Evolutionary conservation across 1,284 basidiomycete species (phyloP), one percentile per base, ranked within the genome.

Genomic region (Rhodotorula sp.): DNA sequence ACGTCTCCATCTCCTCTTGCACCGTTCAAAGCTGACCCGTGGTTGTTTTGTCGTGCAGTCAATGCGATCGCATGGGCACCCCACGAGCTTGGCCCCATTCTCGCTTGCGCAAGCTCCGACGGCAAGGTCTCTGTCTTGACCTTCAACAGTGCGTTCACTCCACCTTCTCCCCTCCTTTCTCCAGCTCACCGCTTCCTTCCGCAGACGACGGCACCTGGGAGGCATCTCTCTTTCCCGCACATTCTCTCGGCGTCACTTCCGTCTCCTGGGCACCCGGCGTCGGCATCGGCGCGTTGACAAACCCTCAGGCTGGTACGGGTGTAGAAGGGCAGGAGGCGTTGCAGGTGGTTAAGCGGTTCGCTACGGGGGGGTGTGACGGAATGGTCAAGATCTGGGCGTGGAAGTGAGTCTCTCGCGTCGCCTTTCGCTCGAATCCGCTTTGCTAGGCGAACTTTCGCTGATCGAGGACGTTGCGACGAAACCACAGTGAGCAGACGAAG

Each of bases 61-160:
- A 99, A 99, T 82, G 94, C 94, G 1, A 91, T 99, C 50, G 92
- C 93, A 0, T 99, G 96, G 95, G 94, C 95, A 46, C 94, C 96
- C 1, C 93, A 96, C 77, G 95, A 98, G 80, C 87, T 98, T 20
- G 95, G 96, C 64, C 92, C 96, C 0, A 94, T 97, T 75, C 86
- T 99, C 56, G 94, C 94, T 1, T 99, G 95, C 78, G 95, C 95
- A 1, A 95, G 92, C n/a, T 96, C 93, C 4, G 95, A 99, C 79
- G 95, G 95, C 73, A 96, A 96, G 80, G 87, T 99, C 61, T 98
- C 95, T 13, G 94, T 99, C 34, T 84, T 99, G 69, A 92, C 91
- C 11, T 99, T 99, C 85, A 95, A 97, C 86, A 92, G 93, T 94
- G 76, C 73, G 87, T 84, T n/a, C 10, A 26, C 51, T 15, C 11